Evolutionary conservation across 2,329 filamentous ascomycete genomes (phyloP), one percentile per base, ranked within the genome.

Genomic region (Immersiporthe knoxdaviesiana): DNA sequence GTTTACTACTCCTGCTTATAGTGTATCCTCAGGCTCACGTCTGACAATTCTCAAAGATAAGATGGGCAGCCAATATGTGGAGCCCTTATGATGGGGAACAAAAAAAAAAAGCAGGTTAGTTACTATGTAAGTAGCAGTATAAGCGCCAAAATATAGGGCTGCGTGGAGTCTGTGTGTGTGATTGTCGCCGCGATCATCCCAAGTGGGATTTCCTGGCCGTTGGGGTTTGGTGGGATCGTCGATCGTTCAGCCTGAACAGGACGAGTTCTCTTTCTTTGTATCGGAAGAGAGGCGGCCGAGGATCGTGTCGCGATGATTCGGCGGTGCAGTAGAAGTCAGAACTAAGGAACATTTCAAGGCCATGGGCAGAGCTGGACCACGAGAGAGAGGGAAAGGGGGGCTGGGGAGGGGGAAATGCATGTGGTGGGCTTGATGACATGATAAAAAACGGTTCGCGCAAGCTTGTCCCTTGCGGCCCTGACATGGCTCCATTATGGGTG

Each of bases 231-330:
- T 35, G 30, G 30, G 63, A 62, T 66, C 67, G 35, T 50, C 58
- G 27, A 63, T 69, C 63, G 54, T 65, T 66, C 67, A 62, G 63
- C 67, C 66, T 63, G 50, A 59, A 30, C 56, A 5, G 37, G 30
- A 37, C 12, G 32, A 32, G 18, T n/a, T 47, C 44, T 18, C 16
- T 21, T 21, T n/a, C 21, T 10, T 11, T 32, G 32, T 37, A 24
- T 18, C 56, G 56, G 32, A 37, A 59, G 18, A 37, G 56, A 59
- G 30, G 56, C 21, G 18, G 11, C 56, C 32, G 30, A n/a, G 32
- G 32, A 59, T 35, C 56, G 56, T n/a, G 56, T n/a, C 18, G 16
- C 56, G 18, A 14, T 37, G 56, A 59, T 59, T 59, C 18, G 56
- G 16, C 18, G 18, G 56, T 59, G 18, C 30, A 59, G 56, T n/a